Conservation (phyloP, 2,329 filamentous ascomycete genomes). For the Tolypocladium inflatum region DNA sequence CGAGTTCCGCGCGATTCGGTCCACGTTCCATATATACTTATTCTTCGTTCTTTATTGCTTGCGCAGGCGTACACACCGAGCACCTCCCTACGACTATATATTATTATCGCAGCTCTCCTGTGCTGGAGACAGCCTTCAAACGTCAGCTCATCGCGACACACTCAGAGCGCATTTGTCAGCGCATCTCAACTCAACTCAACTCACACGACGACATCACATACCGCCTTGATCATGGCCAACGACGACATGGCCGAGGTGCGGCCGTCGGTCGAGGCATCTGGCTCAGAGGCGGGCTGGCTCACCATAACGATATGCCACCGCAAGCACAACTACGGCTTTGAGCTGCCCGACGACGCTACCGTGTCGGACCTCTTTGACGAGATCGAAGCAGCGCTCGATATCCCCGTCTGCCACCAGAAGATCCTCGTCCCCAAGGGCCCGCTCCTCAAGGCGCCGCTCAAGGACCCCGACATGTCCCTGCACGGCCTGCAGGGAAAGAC, state of each 20-base stretch:
- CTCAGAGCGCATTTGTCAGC: not conserved
- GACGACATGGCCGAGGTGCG: not conserved
- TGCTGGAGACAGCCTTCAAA: not conserved
- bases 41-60: not conserved
- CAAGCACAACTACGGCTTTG: constrained; percentile 32
- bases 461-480: constrained; percentile 42
- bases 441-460: constrained; percentile 55
- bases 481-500: constrained; percentile 44
- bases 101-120: not conserved
- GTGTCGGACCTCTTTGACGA: constrained; percentile 49
- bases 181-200: not conserved
- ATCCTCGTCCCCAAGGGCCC: constrained; percentile 57
- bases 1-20: not conserved
- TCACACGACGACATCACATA: not conserved
- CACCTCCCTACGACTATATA: not conserved
- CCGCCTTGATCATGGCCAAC: not conserved
- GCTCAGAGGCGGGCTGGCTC: constrained; percentile 18
- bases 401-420: constrained; percentile 58
- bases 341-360: constrained; percentile 35
- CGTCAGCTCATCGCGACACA: not conserved
- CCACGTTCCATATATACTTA: not conserved
- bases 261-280: not conserved
- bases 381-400: constrained; percentile 45
- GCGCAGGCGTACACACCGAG: not conserved
- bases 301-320: constrained; percentile 37